Percentiles rank a stretch among this genome's conserved stretches.
These are phyloP conservation scores for Colletotrichum tabaci DNA, from an alignment of 2,329 filamentous ascomycete species.

Conservation along the genomic window DNA sequence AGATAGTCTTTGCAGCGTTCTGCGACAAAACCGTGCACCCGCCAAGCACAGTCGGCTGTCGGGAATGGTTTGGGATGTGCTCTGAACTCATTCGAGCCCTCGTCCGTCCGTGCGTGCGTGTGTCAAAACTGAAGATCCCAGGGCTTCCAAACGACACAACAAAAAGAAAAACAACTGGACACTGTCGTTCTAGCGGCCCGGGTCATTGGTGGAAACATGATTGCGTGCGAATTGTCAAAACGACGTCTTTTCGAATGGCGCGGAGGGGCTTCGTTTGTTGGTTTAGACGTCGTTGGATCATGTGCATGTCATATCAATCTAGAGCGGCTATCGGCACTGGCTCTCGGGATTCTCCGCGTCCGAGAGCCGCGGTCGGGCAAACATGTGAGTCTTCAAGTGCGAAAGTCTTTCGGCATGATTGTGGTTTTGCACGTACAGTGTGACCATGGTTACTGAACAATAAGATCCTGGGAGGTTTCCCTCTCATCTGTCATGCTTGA, in stretches of 20 bases:
- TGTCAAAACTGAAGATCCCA: background rate
- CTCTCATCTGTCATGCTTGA: background rate
- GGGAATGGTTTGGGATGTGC: background rate
- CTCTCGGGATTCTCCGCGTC: background rate
- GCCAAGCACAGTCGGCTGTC: constrained; percentile 19
- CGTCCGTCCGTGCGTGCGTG: background rate
- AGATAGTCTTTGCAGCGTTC: background rate
- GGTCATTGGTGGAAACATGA: background rate
- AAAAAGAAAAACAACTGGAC: too few relatives aligned
- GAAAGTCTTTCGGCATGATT: too few relatives aligned
- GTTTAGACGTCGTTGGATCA: background rate
- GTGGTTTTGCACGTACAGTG: too few relatives aligned
- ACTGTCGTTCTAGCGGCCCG: background rate
- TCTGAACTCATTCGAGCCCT: background rate
- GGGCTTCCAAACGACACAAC: background rate
- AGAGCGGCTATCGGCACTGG: background rate
- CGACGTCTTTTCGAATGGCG: background rate
- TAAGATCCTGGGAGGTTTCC: too few relatives aligned
- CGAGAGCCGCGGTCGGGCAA: background rate
- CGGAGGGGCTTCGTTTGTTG: background rate
- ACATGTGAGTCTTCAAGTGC: background rate
- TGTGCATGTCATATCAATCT: background rate
- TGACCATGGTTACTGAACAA: background rate
- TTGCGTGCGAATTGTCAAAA: constrained; percentile 6
- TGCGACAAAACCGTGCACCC: constrained; percentile 10